A percentile compares a stretch with the other conserved stretches of the same genome.
phyloP scores from a whole-genome alignment of 139 green algal genomes.

The Edaphochlamys debaryana region DNA sequence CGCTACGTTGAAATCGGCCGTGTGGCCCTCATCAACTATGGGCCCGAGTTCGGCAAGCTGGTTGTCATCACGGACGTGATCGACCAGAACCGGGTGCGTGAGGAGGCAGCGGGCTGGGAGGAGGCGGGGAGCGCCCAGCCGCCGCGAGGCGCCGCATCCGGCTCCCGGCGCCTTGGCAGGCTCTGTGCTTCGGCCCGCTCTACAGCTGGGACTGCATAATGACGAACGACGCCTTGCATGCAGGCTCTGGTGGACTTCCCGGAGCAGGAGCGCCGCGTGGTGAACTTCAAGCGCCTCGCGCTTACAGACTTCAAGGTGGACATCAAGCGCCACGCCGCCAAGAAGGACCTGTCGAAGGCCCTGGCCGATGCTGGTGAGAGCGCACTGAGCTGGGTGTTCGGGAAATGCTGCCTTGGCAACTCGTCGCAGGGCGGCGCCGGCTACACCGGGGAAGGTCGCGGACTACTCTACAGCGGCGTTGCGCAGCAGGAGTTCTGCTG shows the following conservation, averaged over 20 bases:
- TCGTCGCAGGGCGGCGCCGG: too few species aligned
- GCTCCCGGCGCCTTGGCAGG: too few species aligned
- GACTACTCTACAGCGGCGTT: too few species aligned
- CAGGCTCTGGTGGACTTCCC: conserved; percentile 95
- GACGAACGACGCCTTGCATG: background rate
- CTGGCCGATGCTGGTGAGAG: conserved; percentile 78
- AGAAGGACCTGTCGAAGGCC: conserved; percentile 87
- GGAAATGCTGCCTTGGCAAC: too few species aligned
- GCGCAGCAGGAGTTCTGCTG: too few species aligned
- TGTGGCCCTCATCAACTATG: conserved; percentile 93
- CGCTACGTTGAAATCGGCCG: conserved; percentile 96
- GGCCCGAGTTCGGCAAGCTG: conserved; percentile 86
- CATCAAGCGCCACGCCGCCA: conserved; percentile 87
- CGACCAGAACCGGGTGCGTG: conserved; percentile 92
- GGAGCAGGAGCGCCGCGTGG: conserved; percentile 68
- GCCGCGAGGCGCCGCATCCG: conserved; percentile 17
- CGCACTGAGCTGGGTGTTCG: too few species aligned
- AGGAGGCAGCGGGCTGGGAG: background rate
- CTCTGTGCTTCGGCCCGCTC: too few species aligned
- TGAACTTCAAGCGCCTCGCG: conserved; percentile 94
- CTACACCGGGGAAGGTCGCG: too few species aligned
- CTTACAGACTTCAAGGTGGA: conserved; percentile 96
- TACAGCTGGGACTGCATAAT: too few species aligned
- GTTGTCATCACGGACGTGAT: conserved; percentile 90
- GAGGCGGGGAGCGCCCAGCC: background rate